phyloP scores from a whole-genome alignment of 768 basidiomycete genomes.

The Austroboletus eburneus region DNA sequence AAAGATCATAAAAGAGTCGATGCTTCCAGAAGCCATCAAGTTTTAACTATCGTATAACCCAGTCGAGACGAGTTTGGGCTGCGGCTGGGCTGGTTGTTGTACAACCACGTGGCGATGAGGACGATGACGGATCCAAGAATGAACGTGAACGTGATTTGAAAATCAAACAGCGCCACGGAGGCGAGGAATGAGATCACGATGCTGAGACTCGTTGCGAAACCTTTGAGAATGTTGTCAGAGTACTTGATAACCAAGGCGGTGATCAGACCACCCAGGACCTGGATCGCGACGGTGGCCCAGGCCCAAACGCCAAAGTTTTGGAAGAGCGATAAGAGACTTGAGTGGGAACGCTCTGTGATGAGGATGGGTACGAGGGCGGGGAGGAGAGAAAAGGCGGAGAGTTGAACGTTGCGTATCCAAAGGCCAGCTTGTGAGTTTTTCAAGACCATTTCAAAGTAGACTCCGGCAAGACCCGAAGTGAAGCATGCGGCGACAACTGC shows the following conservation, averaged over 20 bases:
- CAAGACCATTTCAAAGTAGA: slow-evolving; percentile 97
- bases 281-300: slow-evolving; percentile 83
- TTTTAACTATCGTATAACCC: slow-evolving; percentile 27
- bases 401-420: slow-evolving; percentile 96
- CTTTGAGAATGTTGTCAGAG: slow-evolving; percentile 87
- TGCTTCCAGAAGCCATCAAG: slow-evolving; percentile 7
- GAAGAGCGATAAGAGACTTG: slow-evolving; percentile 56
- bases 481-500: slow-evolving; percentile 91
- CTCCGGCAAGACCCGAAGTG: slow-evolving; percentile 93
- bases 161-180: slow-evolving; percentile 85
- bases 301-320: slow-evolving; percentile 88
- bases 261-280: slow-evolving; percentile 88
- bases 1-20: neutral
- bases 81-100: slow-evolving; percentile 65
- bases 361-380: slow-evolving; percentile 82
- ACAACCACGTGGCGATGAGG: slow-evolving; percentile 85
- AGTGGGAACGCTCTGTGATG: slow-evolving; percentile 41
- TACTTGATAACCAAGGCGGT: slow-evolving; percentile 96
- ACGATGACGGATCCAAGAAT: slow-evolving; percentile 81
- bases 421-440: slow-evolving; percentile 87
- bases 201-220: slow-evolving; percentile 91
- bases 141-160: slow-evolving; percentile 83
- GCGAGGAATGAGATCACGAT: slow-evolving; percentile 95
- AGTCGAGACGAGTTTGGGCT: slow-evolving; percentile 31
- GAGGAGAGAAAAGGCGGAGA: slow-evolving; percentile 89